Evolutionary conservation across 2,329 filamentous ascomycete species (phyloP).

Genomic region (Cercospora sp.): DNA sequence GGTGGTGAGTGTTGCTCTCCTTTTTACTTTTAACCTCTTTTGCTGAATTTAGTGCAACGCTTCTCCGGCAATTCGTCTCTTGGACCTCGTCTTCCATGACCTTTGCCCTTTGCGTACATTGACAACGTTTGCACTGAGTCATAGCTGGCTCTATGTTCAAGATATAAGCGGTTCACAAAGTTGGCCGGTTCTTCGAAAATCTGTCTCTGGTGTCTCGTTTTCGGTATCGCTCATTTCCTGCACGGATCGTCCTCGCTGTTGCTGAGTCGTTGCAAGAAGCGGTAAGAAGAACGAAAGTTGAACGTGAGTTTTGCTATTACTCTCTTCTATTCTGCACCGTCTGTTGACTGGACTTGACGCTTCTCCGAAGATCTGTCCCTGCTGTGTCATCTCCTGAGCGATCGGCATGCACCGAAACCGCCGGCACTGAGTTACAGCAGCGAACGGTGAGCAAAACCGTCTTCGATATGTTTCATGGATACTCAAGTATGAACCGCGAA

Average conservation of each 20-base stretch:
- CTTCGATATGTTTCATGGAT: no score
- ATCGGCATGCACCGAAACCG: no score
- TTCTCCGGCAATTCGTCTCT: neutral
- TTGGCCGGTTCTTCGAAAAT: neutral
- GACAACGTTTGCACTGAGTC: neutral
- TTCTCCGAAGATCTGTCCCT: neutral
- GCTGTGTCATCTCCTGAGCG: neutral
- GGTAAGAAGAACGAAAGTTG: neutral
- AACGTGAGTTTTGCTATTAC: neutral
- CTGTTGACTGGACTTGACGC: no score
- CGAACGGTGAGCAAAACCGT: no score
- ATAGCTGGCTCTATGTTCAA: neutral
- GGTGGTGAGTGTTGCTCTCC: neutral
- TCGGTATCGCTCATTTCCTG: neutral
- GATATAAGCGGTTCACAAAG: neutral
- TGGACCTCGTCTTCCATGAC: neutral
- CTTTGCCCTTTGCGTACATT: neutral
- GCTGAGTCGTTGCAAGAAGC: neutral
- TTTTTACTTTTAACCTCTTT: neutral
- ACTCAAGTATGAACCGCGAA: no score
- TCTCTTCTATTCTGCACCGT: neutral
- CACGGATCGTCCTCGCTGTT: neutral
- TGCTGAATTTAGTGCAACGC: neutral
- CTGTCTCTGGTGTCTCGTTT: neutral
- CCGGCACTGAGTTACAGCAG: no score